Evolutionary conservation across 257 asterid genomes (phyloP).

Genomic region (Primulina eburnea): DNA sequence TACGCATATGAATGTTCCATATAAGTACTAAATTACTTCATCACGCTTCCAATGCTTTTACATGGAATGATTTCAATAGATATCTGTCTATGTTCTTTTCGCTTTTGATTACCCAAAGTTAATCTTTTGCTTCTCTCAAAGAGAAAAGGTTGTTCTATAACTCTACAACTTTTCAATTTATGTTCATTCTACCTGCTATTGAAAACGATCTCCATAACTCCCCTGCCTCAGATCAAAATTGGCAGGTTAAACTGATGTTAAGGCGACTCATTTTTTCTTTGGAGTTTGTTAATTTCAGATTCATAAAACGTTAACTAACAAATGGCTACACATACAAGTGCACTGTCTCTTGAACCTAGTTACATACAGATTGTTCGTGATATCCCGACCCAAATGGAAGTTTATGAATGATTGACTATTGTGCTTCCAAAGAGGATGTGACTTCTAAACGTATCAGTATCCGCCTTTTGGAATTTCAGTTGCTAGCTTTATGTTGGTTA

Average conservation of each 20-base stretch:
- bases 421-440: background rate
- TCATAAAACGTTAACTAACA: no score
- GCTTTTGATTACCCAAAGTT: background rate
- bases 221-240: background rate
- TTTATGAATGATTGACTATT: no score
- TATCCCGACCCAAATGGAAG: background rate
- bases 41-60: background rate
- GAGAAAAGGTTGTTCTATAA: background rate
- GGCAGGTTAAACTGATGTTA: background rate
- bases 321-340: background rate
- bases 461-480: background rate
- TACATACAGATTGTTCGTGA: background rate
- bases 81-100: background rate
- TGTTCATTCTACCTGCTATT: background rate
- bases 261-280: background rate
- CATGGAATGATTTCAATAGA: background rate
- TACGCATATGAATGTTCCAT: background rate
- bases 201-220: background rate
- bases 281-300: background rate
- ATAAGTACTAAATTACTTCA: background rate
- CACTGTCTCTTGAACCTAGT: background rate
- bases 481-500: background rate
- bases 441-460: constrained; percentile 1
- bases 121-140: background rate
- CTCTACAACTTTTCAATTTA: background rate